Conservation (phyloP, 2,329 filamentous ascomycete genomes). For the Paraconiothyrium sp. region DNA sequence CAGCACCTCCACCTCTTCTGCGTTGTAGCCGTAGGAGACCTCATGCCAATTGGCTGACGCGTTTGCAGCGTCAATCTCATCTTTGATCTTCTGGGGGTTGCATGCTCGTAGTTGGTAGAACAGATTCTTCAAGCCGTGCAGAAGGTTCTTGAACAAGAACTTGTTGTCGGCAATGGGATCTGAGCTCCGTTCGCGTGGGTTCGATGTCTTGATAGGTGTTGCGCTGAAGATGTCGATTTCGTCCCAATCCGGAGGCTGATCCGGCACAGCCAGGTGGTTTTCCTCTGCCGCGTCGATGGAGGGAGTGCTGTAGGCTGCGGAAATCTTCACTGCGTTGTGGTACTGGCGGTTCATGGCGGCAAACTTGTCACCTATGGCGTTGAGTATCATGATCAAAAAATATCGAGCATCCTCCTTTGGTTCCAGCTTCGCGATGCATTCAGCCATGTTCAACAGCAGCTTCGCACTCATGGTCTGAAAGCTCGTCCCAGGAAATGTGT, state of each 20-base stretch:
- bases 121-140: constrained; percentile 94
- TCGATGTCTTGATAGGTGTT: constrained; percentile 94
- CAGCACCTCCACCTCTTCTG: constrained; percentile 95
- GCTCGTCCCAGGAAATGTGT: constrained; percentile 95
- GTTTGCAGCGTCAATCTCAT: constrained; percentile 75
- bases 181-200: constrained; percentile 84
- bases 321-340: constrained; percentile 92
- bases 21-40: constrained; percentile 94
- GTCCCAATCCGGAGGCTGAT: constrained; percentile 89
- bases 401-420: constrained; percentile 95
- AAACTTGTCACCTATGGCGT: constrained; percentile 98
- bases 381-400: constrained; percentile 95
- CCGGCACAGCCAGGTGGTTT: constrained; percentile 83
- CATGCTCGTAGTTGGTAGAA: constrained; percentile 95
- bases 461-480: constrained; percentile 99
- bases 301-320: constrained; percentile 77
- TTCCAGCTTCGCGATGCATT: constrained; percentile 92
- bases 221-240: constrained; percentile 97
- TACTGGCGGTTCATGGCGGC: constrained; percentile 98
- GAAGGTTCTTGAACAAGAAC: constrained; percentile 94
- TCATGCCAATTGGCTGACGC: constrained; percentile 93
- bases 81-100: constrained; percentile 70
- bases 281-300: constrained; percentile 72
- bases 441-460: constrained; percentile 94
- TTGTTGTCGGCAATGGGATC: constrained; percentile 97